Evolutionary conservation across 1,284 basidiomycete species (phyloP), one percentile per base, ranked within the genome.

Genomic region (Trichosporon coremiiforme): DNA sequence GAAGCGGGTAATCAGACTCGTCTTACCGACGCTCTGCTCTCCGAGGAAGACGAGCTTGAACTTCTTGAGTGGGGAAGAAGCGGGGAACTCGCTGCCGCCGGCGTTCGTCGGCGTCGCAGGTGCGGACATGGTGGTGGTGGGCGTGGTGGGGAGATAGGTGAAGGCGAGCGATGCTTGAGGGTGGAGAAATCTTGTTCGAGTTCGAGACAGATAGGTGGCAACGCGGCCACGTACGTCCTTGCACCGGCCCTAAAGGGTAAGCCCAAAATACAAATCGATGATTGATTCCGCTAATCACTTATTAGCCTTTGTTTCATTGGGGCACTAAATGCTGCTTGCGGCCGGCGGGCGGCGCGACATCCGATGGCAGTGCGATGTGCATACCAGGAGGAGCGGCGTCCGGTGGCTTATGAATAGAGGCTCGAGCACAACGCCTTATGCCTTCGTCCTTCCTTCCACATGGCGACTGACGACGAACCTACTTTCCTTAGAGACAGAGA

Each of bases 11-110:
- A 99, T 99, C 69, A 99, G 87, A 85, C 93, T 95, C 13, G 97
- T 99, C 89, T 95, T 96, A 65, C 94, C 94, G 65, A 96, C 95
- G 76, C 91, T 93, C 85, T 94, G 92, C 85, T 94, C 93, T 29
- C 92, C 93, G 15, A 98, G 88, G 66, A 98, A 89, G 29, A 98
- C 95, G 68, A 98, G 94, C 87, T 98, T 98, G 76, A 95, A 98
- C 77, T 95, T 92, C 83, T 95, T 95, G 69, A 95, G 89, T 22
- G 93, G 91, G 76, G 81, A 82, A 60, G 73, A 75, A 3, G 77
- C 60, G 47, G 63, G 41, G 50, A 69, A 55, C 35, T 71, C 68
- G 65, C 63, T 64, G 38, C 68, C 67, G 13, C 50, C 64, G 22
- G 65, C 65, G 36, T 41, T 50, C 17, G 67, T 35, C 33, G 67